Conservation (phyloP, 2,329 filamentous ascomycete species). For the Colletotrichum zoysiae region DNA sequence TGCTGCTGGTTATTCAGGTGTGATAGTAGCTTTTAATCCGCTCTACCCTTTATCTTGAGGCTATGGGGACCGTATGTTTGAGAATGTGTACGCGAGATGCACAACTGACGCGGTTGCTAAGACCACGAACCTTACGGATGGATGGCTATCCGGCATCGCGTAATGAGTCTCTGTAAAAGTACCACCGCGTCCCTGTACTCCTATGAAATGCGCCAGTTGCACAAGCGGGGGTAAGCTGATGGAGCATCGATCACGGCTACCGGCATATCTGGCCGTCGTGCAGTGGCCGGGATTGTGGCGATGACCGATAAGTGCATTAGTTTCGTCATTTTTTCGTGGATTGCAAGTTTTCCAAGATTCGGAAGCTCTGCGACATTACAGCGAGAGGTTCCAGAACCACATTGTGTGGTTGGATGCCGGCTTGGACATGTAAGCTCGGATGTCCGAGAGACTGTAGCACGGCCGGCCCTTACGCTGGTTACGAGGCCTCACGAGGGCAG, state of each 20-base stretch:
- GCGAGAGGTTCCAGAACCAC: background rate
- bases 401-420: constrained; percentile 1
- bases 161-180: background rate
- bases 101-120: background rate
- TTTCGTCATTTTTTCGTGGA: background rate
- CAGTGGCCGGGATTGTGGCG: constrained; percentile 25
- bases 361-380: background rate
- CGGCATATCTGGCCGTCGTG: constrained; percentile 24
- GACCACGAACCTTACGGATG: background rate
- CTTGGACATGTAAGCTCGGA: constrained; percentile 15
- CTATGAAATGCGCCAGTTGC: background rate
- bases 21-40: no score
- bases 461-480: background rate
- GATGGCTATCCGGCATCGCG: background rate
- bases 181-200: background rate
- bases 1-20: no score
- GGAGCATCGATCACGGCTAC: constrained; percentile 4
- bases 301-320: constrained; percentile 39
- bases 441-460: constrained; percentile 26
- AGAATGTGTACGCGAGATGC: no score
- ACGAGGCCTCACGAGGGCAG: background rate
- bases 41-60: no score
- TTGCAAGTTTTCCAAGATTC: no score
- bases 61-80: no score
- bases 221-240: background rate